Evolutionary conservation across 371 early-diverging fungal species (phyloP), one percentile per base, ranked within the genome.

Genomic region (Syncephalastrum racemosum): DNA sequence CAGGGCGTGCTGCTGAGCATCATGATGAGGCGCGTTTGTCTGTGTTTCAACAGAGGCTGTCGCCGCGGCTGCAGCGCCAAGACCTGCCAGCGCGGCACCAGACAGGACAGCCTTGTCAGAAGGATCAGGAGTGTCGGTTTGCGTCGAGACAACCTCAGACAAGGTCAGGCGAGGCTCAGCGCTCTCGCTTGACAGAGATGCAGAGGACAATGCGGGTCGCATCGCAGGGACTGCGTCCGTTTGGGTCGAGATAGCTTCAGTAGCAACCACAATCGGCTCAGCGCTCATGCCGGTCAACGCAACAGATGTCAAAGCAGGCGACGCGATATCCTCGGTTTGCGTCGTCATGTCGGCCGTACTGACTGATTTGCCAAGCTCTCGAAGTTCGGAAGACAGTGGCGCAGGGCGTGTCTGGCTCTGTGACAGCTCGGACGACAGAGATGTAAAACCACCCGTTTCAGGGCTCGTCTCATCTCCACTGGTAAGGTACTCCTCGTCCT

Each of bases 391-490:
- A 54, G 16, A 19, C 46, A 54, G 20, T 31, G 40, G 36, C 22
- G 44, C 31, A 10, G 46, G 20, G 19, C 13, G 41, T 14, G 10
- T 41, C 42, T 54, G 49, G 42, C 61, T 61, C 19, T 55, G 51
- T 18, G 56, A 55, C 14, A 63, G 20, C 42, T 63, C 63, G 8
- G 54, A 54, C 1, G 63, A 63, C 42, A 63, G 50, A 2, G 63
- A 49, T 4, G 63, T 57, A 46, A 63, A 57, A 1, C 63, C 54
- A 0, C 53, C 14, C 4, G 45, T 22, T 23, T 41, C 43, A 41
- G 20, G 20, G 5, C 43, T 2, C 24, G 23, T 13, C 43, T 53
- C 53, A 5, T 53, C 53, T n/a, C 42, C 53, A 31, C 36, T 31
- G 36, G 36, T 31, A 31, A 31, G n/a, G 52, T 40, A 39, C n/a